Percentiles rank a stretch among this genome's conserved stretches.
phyloP scores from a whole-genome alignment of 2,329 filamentous ascomycete species.

The Diaporthe sp. region DNA sequence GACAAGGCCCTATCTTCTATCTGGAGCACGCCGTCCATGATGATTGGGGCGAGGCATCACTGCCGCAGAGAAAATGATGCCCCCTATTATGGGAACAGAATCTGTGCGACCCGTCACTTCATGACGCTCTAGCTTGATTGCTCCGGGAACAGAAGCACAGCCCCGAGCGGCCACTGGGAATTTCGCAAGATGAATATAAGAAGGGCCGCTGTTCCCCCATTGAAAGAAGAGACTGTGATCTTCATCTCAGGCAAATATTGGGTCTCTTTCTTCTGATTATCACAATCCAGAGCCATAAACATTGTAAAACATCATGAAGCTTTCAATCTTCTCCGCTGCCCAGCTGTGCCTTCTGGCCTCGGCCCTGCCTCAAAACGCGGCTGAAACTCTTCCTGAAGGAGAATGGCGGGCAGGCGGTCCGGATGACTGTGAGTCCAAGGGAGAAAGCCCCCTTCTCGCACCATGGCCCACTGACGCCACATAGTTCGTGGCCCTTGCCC shows the following conservation, averaged over 20 bases:
- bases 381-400: constrained; percentile 7
- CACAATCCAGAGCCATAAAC: not conserved
- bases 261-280: not conserved
- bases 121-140: not conserved
- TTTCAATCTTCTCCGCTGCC: not conserved
- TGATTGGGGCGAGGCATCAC: constrained; percentile 21
- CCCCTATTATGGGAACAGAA: constrained; percentile 3
- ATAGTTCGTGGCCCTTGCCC: constrained; percentile 62
- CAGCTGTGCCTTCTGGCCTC: constrained; percentile 5
- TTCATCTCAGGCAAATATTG: not conserved
- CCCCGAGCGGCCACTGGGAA: not conserved
- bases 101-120: constrained; percentile 7
- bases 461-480: not conserved
- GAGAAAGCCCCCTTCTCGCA: not conserved
- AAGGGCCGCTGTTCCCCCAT: not conserved
- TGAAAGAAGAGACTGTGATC: not conserved
- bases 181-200: not conserved
- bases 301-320: constrained; percentile 9
- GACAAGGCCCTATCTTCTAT: not conserved
- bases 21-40: constrained; percentile 22
- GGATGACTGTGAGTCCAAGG: constrained; percentile 9
- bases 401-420: constrained; percentile 23
- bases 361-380: not conserved
- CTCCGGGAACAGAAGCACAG: not conserved
- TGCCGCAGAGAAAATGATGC: not conserved